A percentile compares a stretch with the other conserved stretches of the same genome.
Conservation (phyloP, 495 filamentous ascomycete genomes). For the Apodospora peruviana region DNA sequence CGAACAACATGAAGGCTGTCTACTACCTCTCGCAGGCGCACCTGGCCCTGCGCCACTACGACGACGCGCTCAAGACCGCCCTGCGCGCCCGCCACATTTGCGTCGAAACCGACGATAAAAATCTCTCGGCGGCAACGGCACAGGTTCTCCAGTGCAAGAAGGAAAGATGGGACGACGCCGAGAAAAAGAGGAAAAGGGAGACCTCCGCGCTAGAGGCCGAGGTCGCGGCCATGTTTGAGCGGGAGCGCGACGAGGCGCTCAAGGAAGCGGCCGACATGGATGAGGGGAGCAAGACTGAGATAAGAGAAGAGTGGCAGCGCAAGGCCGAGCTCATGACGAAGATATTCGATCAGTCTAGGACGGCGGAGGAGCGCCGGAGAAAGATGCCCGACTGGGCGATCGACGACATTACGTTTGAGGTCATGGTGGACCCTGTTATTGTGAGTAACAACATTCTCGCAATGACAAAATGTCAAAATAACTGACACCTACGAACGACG, state of each 20-base stretch:
- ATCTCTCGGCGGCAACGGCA: constrained; percentile 57
- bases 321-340: constrained; percentile 55
- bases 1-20: constrained; percentile 71
- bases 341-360: constrained; percentile 57
- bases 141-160: constrained; percentile 76
- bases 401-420: constrained; percentile 82
- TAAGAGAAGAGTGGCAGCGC: constrained; percentile 49
- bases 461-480: neutral
- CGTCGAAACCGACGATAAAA: constrained; percentile 50
- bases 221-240: constrained; percentile 37
- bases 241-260: constrained; percentile 24
- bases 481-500: constrained; percentile 2
- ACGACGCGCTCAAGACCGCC: constrained; percentile 68
- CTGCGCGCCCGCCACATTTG: constrained; percentile 70
- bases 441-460: constrained; percentile 33
- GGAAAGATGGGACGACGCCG: constrained; percentile 58
- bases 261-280: constrained; percentile 25
- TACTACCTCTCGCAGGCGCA: constrained; percentile 83
- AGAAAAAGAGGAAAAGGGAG: constrained; percentile 40
- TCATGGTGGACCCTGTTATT: constrained; percentile 91
- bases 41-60: constrained; percentile 63
- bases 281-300: constrained; percentile 43
- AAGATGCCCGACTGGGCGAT: constrained; percentile 82
- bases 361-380: constrained; percentile 45
- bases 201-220: constrained; percentile 51